A percentile compares a stretch with the other conserved stretches of the same genome.
These are phyloP conservation scores for Fusarium agapanthi DNA, from an alignment of 2,329 filamentous ascomycete species.

Conservation along the genomic window DNA sequence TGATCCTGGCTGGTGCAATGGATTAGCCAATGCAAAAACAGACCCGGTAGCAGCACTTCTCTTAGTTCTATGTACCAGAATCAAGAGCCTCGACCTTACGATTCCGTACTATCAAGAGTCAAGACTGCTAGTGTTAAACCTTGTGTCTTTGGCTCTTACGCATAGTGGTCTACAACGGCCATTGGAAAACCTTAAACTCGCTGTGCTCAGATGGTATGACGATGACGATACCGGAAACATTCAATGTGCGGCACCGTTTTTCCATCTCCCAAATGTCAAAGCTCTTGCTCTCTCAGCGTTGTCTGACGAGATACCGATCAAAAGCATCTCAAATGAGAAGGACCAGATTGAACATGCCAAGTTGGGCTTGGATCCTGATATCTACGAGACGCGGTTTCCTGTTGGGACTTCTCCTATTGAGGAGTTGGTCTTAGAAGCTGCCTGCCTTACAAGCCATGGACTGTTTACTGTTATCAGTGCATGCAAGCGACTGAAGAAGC, in stretches of 20 bases:
- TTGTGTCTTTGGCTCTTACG: rapidly evolving
- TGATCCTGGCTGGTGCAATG: not conserved
- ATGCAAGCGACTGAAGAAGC: not conserved
- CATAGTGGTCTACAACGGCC: rapidly evolving
- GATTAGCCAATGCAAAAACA: rapidly evolving
- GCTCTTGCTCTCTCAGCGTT: not conserved
- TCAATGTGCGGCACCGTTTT: not conserved
- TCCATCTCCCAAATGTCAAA: not conserved
- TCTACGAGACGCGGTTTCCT: not conserved
- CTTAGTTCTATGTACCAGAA: not conserved
- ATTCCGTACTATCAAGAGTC: not conserved
- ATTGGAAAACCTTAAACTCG: not conserved
- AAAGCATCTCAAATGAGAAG: rapidly evolving
- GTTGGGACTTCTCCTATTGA: not conserved
- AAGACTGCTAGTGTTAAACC: not conserved
- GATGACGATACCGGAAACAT: rapidly evolving
- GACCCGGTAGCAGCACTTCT: not conserved
- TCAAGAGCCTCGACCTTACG: not conserved
- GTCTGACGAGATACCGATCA: rapidly evolving
- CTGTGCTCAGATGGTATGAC: not conserved
- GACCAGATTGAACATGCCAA: rapidly evolving
- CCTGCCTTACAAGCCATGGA: not conserved
- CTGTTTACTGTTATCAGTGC: not conserved
- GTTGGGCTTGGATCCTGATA: not conserved
- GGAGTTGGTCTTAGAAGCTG: not conserved